These are phyloP conservation scores for Penicillium ochrochloron DNA, from an alignment of 495 filamentous ascomycete genomes.

Conservation along the genomic window DNA sequence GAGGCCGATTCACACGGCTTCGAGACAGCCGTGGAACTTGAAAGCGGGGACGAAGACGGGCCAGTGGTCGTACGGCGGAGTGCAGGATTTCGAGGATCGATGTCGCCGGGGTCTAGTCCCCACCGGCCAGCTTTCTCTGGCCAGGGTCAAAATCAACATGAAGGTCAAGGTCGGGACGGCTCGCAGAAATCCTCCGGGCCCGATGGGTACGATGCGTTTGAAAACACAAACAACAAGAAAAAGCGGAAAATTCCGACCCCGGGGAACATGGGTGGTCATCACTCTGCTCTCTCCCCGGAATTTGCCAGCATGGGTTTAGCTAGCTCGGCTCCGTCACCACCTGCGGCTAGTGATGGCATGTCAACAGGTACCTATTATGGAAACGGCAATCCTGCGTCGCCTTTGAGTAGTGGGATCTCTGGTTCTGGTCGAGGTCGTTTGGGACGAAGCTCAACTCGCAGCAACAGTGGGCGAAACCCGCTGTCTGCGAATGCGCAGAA, in stretches of 20 bases:
- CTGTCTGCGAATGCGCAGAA: conserved; percentile 52
- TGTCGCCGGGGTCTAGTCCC: conserved; percentile 38
- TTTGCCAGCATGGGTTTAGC: conserved; percentile 65
- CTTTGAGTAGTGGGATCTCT: conserved; percentile 66
- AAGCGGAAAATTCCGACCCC: conserved; percentile 96
- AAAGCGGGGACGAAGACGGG: conserved; percentile 53
- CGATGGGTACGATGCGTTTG: conserved; percentile 95
- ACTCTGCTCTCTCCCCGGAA: conserved; percentile 63
- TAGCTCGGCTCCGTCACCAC: conserved; percentile 47
- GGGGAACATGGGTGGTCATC: conserved; percentile 67
- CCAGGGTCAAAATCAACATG: background rate
- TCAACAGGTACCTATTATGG: conserved; percentile 62
- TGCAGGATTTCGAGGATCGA: conserved; percentile 48
- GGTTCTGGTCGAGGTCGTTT: conserved; percentile 81
- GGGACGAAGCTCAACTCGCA: conserved; percentile 58
- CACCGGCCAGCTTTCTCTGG: conserved; percentile 31
- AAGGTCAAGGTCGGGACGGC: conserved; percentile 29
- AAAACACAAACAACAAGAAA: conserved; percentile 99
- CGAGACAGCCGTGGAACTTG: conserved; percentile 47
- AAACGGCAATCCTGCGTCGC: conserved; percentile 54
- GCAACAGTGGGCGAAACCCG: conserved; percentile 65
- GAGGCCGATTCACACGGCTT: conserved; percentile 48
- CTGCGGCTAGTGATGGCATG: conserved; percentile 48
- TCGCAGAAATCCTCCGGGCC: conserved; percentile 50
- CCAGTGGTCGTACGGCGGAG: conserved; percentile 51